Percentiles rank a stretch among this genome's conserved stretches.
These are phyloP conservation scores for Lotus japonicus DNA, from an alignment of 306 rosid genomes.

Conservation along the genomic window DNA sequence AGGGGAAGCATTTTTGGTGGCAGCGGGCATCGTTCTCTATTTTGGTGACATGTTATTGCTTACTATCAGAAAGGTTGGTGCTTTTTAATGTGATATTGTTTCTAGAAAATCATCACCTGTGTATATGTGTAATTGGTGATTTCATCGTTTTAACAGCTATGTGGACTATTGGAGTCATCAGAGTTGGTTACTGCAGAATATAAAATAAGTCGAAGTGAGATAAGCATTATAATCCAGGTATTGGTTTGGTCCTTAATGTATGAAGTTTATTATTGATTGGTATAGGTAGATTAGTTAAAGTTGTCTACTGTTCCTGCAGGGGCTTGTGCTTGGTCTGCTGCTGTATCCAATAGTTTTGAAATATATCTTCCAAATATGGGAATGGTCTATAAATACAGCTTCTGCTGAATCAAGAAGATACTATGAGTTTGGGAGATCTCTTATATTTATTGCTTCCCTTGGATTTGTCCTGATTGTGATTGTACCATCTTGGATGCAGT, in stretches of 20 bases:
- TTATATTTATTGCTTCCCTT: constrained; percentile 52
- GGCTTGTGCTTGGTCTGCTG: constrained; percentile 84
- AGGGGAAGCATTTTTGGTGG: constrained; percentile 85
- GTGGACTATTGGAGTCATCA: constrained; percentile 39
- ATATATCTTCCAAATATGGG: constrained; percentile 51
- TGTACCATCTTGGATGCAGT: constrained; percentile 78
- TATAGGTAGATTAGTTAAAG: constrained; percentile 23
- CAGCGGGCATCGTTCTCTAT: constrained; percentile 82
- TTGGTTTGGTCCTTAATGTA: constrained; percentile 17
- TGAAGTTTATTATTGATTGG: constrained; percentile 13
- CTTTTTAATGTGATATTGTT: background rate
- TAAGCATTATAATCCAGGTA: constrained; percentile 78
- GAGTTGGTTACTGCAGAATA: constrained; percentile 38
- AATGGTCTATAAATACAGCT: constrained; percentile 37
- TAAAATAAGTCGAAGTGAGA: constrained; percentile 70
- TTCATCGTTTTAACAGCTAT: constrained; percentile 44
- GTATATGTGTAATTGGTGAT: constrained; percentile 19
- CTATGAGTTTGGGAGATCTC: constrained; percentile 52
- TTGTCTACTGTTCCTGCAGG: constrained; percentile 52
- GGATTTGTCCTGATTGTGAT: constrained; percentile 59
- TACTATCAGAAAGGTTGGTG: constrained; percentile 61
- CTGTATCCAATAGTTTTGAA: constrained; percentile 64
- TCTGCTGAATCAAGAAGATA: constrained; percentile 43
- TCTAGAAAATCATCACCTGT: constrained; percentile 1
- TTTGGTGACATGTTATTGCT: constrained; percentile 81